A percentile compares a stretch with the other conserved stretches of the same genome.
Evolutionary conservation across 306 rosid species (phyloP).

Genomic region (Malus fusca): DNA sequence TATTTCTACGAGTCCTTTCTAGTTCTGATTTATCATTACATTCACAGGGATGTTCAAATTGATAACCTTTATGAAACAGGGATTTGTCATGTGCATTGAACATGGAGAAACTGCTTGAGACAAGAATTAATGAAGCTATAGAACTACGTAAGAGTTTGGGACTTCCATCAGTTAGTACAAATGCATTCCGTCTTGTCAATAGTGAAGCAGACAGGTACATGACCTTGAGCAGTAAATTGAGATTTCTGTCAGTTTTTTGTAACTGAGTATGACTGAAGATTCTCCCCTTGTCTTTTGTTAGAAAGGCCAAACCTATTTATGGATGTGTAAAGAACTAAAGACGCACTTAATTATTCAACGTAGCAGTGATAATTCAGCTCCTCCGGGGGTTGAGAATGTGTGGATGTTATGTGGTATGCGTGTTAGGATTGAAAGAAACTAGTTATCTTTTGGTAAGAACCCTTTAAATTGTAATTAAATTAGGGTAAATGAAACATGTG

Average conservation of each 20-base stretch:
- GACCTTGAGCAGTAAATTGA: background rate
- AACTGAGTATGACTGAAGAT: background rate
- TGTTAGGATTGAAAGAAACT: background rate
- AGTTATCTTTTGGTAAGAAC: background rate
- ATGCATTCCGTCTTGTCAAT: constrained; percentile 75
- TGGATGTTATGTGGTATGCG: background rate
- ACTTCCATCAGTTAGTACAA: constrained; percentile 70
- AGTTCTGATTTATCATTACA: background rate
- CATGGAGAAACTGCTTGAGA: constrained; percentile 70
- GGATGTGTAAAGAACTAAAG: background rate
- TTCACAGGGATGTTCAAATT: constrained; percentile 11
- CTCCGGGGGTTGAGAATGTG: background rate
- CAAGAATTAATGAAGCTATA: constrained; percentile 57
- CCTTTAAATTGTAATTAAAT: background rate
- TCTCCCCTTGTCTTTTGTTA: background rate
- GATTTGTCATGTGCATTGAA: constrained; percentile 52
- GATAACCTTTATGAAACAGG: constrained; percentile 30
- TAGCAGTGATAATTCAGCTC: background rate
- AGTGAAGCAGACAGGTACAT: constrained; percentile 89
- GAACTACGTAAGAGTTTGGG: constrained; percentile 63
- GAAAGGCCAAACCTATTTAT: background rate
- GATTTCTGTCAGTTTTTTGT: background rate
- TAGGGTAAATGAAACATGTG: background rate
- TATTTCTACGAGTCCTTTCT: background rate
- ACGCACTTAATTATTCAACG: background rate